Evolutionary conservation across 441 rosid genomes (phyloP).

Genomic region (Euphorbia schlechtendalii): DNA sequence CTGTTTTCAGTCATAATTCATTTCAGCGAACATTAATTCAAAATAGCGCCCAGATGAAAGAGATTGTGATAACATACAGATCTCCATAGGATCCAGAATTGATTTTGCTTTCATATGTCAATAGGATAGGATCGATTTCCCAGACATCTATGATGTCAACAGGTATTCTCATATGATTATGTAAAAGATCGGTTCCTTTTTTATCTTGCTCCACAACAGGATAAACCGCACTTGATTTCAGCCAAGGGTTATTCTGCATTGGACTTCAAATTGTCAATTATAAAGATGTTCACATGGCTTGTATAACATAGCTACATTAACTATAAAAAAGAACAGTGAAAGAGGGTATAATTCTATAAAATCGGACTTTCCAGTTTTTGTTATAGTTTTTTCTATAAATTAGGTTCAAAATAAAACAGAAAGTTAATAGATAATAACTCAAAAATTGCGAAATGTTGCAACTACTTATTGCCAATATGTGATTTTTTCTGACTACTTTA

Average conservation of each 20-base stretch:
- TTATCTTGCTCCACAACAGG: slow-evolving; percentile 32
- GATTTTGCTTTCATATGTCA: slow-evolving; percentile 45
- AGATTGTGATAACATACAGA: slow-evolving; percentile 40
- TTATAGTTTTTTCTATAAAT: not conserved
- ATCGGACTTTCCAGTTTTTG: not conserved
- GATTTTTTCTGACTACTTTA: not conserved
- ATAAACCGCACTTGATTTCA: slow-evolving; percentile 23
- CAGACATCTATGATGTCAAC: slow-evolving; percentile 37
- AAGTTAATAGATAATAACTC: not conserved
- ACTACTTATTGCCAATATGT: not conserved
- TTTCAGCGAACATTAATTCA: slow-evolving; percentile 19
- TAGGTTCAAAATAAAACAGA: slow-evolving; percentile 1
- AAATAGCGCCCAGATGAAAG: slow-evolving; percentile 12
- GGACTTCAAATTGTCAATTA: slow-evolving; percentile 30
- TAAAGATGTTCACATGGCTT: slow-evolving; percentile 6
- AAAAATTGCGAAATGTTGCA: not conserved
- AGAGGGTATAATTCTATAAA: not conserved
- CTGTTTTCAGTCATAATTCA: slow-evolving; percentile 31
- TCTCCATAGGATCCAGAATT: slow-evolving; percentile 53
- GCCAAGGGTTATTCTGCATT: slow-evolving; percentile 39
- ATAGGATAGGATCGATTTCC: slow-evolving; percentile 53
- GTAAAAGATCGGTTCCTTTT: slow-evolving; percentile 22
- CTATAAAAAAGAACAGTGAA: not conserved
- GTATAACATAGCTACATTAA: not conserved
- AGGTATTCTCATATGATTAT: slow-evolving; percentile 25